phyloP scores from a whole-genome alignment of 2,329 filamentous ascomycete species.

The Verticillium tricorpus region DNA sequence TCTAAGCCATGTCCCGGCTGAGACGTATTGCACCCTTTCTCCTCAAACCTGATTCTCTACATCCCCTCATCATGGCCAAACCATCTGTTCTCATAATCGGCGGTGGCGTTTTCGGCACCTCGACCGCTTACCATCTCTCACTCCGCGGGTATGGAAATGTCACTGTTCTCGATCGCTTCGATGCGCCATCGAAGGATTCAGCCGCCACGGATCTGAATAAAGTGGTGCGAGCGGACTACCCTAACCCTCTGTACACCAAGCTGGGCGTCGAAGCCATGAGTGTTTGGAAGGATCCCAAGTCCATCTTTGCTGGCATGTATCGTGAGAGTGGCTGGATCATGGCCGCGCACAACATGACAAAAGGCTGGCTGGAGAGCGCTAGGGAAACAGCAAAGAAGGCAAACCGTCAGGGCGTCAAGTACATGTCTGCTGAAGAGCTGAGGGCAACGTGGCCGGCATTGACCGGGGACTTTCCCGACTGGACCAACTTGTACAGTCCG shows the following conservation, averaged over 20 bases:
- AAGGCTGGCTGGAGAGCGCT: conserved; percentile 22
- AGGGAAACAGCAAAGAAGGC: conserved; percentile 17
- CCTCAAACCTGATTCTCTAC: too few relatives aligned
- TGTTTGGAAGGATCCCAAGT: conserved; percentile 23
- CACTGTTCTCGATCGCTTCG: conserved; percentile 20
- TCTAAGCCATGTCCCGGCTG: too few relatives aligned
- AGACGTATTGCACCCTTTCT: too few relatives aligned
- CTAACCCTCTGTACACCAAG: conserved; percentile 21
- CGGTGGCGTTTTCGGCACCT: conserved; percentile 27
- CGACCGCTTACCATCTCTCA: conserved; percentile 26
- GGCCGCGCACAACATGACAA: conserved; percentile 18
- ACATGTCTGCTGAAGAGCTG: conserved; percentile 19
- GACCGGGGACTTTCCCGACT: conserved; percentile 17
- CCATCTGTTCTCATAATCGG: conserved; percentile 24
- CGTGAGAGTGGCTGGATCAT: conserved; percentile 23
- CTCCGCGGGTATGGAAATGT: conserved; percentile 13
- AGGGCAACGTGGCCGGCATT: conserved; percentile 22
- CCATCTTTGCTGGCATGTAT: conserved; percentile 19
- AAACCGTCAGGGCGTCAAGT: conserved; percentile 18
- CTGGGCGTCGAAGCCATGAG: conserved; percentile 22
- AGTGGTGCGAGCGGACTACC: conserved; percentile 30
- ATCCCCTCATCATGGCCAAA: conserved; percentile 3
- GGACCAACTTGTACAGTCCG: conserved; percentile 21
- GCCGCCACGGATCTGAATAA: conserved; percentile 29
- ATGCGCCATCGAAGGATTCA: conserved; percentile 17